Conservation (phyloP, 257 asterid species). For the Nicotiana benthamiana region DNA sequence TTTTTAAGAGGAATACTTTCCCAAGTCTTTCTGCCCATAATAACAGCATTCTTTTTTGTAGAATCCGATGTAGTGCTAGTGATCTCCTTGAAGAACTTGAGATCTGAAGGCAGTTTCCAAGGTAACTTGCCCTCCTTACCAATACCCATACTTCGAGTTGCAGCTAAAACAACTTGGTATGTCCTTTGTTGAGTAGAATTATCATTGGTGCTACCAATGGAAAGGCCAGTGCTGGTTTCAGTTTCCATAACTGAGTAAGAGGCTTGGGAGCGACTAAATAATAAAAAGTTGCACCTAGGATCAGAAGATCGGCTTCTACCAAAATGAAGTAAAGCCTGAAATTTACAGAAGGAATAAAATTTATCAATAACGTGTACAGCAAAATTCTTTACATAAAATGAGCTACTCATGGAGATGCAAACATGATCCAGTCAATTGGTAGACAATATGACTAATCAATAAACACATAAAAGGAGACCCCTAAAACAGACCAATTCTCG, state of each 20-base stretch:
- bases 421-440: no score
- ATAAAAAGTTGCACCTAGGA: conserved; percentile 1
- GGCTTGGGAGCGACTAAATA: background rate
- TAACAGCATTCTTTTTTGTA: conserved; percentile 66
- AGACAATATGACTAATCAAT: no score
- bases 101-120: conserved; percentile 84
- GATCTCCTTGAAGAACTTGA: conserved; percentile 72
- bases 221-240: conserved; percentile 23
- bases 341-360: no score
- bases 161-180: conserved; percentile 89
- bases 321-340: conserved; percentile 11
- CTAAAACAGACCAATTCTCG: no score
- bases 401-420: no score
- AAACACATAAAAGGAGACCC: no score
- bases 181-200: conserved; percentile 33
- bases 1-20: conserved; percentile 73
- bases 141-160: conserved; percentile 80
- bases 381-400: no score
- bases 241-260: conserved; percentile 43
- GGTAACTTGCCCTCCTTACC: conserved; percentile 88
- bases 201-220: conserved; percentile 23
- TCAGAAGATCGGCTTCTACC: conserved; percentile 10
- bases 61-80: conserved; percentile 54
- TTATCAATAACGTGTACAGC: no score
- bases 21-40: conserved; percentile 98